Evolutionary conservation across 202 grass and related monocot species (phyloP), one percentile per base, ranked within the genome.

Genomic region (Cymbopogon flexuosus): DNA sequence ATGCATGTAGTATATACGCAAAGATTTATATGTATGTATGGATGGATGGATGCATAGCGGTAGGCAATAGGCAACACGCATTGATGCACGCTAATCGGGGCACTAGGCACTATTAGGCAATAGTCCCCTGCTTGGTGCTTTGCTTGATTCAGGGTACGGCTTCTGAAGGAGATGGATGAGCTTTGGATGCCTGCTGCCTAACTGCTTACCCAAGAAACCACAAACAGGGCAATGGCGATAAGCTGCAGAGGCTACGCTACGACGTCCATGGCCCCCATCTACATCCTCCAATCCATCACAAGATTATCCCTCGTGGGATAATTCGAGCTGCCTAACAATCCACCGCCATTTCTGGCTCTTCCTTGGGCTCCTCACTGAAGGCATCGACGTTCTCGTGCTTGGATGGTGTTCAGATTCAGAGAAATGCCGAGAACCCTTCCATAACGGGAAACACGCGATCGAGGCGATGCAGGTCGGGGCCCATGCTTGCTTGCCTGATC

Each of bases 271-370:
- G 46, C n/a, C n/a, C 54, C 54, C 54, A 23, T 22, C 58, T 62
- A 39, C 37, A 41, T 41, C 39, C 34, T 59, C 0, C 27, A 27
- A 27, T 27, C 27, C 18, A 42, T 21, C 52, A 11, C 39, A 51
- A 57, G 72, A 81, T 85, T 60, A 59, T 77, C 82, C 82, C 78
- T 85, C 65, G 78, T 81, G 78, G 78, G 78, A 85, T 85, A 85
- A 89, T 72, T 62, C 39, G 22, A 78, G 8, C 65, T 73, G 78
- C 82, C 87, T 41, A 89, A 85, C 87, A 72, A 24, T 72, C 41
- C 59, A 64, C 70, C 71, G 7, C 59, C 58, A 60, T 77, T 65
- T 68, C 23, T 2, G 18, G 63, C 56, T 71, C 46, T 0, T 49
- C 45, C 13, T 15, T 46, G 11, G 11, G 52, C 63, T 27, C 75